Conservation (phyloP, 768 basidiomycete species). For the Austroboletus festivus region DNA sequence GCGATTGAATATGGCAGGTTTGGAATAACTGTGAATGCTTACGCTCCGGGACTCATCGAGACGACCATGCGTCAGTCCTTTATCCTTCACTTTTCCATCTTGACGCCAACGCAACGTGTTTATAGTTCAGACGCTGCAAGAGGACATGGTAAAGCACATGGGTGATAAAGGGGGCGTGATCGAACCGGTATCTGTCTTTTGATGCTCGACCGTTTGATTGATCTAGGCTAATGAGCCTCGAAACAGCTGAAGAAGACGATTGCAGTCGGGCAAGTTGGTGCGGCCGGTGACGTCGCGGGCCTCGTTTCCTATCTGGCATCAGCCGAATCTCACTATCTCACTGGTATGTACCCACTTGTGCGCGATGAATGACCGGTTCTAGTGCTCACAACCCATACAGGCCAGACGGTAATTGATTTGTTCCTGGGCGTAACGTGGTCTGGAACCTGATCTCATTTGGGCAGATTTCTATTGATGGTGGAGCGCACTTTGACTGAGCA, state of each 20-base stretch:
- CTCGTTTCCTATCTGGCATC: slow-evolving; percentile 38
- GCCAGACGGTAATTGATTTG: slow-evolving; percentile 24
- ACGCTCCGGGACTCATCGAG: slow-evolving; percentile 31
- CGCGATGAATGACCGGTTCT: not conserved
- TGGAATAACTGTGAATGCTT: slow-evolving; percentile 36
- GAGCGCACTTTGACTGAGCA: slow-evolving; percentile 24
- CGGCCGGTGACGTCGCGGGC: slow-evolving; percentile 32
- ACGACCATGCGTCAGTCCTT: slow-evolving; percentile 29
- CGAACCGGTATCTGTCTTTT: slow-evolving; percentile 10
- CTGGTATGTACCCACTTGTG: slow-evolving; percentile 20
- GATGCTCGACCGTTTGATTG: not conserved
- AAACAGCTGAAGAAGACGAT: slow-evolving; percentile 11
- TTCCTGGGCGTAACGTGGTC: not conserved
- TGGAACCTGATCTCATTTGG: not conserved
- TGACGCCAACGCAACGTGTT: not conserved
- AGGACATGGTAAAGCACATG: slow-evolving; percentile 7
- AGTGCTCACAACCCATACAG: slow-evolving; percentile 4
- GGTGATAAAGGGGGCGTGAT: slow-evolving; percentile 13
- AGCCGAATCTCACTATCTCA: slow-evolving; percentile 33
- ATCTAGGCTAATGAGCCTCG: not conserved
- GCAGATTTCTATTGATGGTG: slow-evolving; percentile 27
- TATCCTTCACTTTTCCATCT: not conserved
- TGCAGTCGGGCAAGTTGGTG: slow-evolving; percentile 23
- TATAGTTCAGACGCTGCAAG: slow-evolving; percentile 19
- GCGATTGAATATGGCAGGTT: slow-evolving; percentile 31